A percentile compares a stretch with the other conserved stretches of the same genome.
Evolutionary conservation across 108 stramenopile genomes (phyloP).

Genomic region (Cyclotella atomus): DNA sequence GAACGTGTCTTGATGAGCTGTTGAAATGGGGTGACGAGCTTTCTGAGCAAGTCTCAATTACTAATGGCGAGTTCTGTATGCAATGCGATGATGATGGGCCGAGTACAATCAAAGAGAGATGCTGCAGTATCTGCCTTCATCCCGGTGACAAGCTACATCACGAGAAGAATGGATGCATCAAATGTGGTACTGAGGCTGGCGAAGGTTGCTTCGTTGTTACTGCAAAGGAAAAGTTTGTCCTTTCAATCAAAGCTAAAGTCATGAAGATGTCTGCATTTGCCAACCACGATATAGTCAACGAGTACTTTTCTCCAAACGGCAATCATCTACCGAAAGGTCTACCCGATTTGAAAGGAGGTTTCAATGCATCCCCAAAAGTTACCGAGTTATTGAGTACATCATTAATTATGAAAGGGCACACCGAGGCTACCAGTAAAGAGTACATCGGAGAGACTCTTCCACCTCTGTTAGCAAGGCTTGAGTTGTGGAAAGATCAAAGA

Average conservation of each 20-base stretch:
- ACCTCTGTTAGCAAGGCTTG: slow-evolving; percentile 56
- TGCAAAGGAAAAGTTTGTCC: slow-evolving; percentile 59
- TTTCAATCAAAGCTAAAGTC: slow-evolving; percentile 60
- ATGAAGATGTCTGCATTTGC: slow-evolving; percentile 57
- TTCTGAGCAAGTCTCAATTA: slow-evolving; percentile 7
- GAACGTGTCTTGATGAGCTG: slow-evolving; percentile 63
- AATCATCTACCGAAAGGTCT: slow-evolving; percentile 60
- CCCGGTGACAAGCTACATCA: slow-evolving; percentile 64
- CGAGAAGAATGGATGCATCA: slow-evolving; percentile 71
- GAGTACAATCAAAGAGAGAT: slow-evolving; percentile 28
- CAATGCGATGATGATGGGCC: slow-evolving; percentile 40
- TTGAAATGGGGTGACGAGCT: slow-evolving; percentile 56
- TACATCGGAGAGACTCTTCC: slow-evolving; percentile 60
- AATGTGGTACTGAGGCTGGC: slow-evolving; percentile 77
- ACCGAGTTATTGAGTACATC: slow-evolving; percentile 42
- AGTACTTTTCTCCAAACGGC: slow-evolving; percentile 73
- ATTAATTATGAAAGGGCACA: slow-evolving; percentile 67
- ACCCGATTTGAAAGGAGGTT: slow-evolving; percentile 17
- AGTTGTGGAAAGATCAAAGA: slow-evolving; percentile 48
- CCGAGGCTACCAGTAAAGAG: slow-evolving; percentile 50
- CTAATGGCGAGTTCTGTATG: slow-evolving; percentile 5
- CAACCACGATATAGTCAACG: slow-evolving; percentile 48
- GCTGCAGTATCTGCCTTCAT: slow-evolving; percentile 74
- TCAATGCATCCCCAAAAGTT: slow-evolving; percentile 34
- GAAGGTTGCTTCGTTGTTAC: slow-evolving; percentile 67